phyloP scores from a whole-genome alignment of 2,329 filamentous ascomycete species.

The Fusarium setosum region DNA sequence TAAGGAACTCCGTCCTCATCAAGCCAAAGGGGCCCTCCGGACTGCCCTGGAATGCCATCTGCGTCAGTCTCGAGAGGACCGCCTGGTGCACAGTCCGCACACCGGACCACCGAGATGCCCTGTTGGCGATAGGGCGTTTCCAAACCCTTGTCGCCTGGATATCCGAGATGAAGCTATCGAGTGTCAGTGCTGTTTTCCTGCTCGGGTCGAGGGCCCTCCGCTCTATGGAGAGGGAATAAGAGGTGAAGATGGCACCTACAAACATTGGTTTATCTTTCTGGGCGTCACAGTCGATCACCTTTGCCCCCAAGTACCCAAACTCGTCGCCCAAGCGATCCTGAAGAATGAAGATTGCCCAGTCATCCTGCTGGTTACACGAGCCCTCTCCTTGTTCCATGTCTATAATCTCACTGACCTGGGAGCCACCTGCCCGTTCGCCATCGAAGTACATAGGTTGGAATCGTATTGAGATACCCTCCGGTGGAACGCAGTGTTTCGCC shows the following conservation, averaged over 20 bases:
- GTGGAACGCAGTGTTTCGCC: conserved; percentile 7
- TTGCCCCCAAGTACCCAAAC: conserved; percentile 10
- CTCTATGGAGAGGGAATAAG: background rate
- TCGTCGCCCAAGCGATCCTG: conserved; percentile 4
- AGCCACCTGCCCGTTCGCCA: background rate
- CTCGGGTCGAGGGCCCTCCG: too few relatives aligned
- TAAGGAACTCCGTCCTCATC: background rate
- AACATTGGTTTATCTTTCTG: background rate
- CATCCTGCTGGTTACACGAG: background rate
- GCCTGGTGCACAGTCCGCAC: background rate
- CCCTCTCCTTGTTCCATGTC: background rate
- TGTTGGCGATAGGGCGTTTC: background rate
- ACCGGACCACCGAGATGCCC: background rate
- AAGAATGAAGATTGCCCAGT: conserved; percentile 20
- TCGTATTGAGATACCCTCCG: accelerated
- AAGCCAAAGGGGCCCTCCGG: conserved; percentile 16
- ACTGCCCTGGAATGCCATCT: background rate
- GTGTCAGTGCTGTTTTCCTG: background rate
- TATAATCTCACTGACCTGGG: background rate
- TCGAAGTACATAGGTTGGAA: conserved; percentile 7
- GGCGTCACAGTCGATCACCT: background rate
- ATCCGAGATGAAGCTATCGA: conserved; percentile 6
- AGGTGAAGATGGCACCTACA: background rate
- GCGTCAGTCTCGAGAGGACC: background rate
- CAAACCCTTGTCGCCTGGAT: background rate